Base-by-base conservation (phyloP, 768 basidiomycete species). In the Russula dissimulans region DNA sequence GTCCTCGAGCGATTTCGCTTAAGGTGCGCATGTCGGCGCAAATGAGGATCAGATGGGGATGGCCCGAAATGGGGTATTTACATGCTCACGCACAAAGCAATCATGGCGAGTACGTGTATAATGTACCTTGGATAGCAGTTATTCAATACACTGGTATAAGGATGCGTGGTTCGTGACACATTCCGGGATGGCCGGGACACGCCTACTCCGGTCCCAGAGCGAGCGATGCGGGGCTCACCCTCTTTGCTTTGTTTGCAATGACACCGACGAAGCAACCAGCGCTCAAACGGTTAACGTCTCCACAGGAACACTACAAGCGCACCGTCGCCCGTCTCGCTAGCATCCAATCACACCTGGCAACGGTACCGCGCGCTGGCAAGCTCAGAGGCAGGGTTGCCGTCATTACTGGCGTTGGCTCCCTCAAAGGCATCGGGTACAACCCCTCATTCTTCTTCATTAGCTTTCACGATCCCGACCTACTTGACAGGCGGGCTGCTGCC, bases 371-470 rank as follows among this genome's bases (percentile, higher is more conserved):
- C 44, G 72, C 76, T 32, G 75, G 73, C 18, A 78, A 83, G 66
- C 77, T 95, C 64, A 78, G 78, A 68, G 83, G 79, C 63, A 95
- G 92, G 71, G 89, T 94, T 29, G 90, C 87, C 67, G 78, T 95
- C 57, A 81, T 95, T 66, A 95, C 94, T 0, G 94, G 94, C 17
- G 91, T 87, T 34, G 87, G 89, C 34, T 93, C 91, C 18, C 69
- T 87, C 65, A 85, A 86, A 69, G 94, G 94, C 17, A 97, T 97
- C 61, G 94, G 94, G 87, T 94, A 73, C 65, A 81, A 59, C 3
- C 34, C 34, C 41, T 47, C 47, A 48, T 57, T 57, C 61, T n/a
- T 43, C 5, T 9, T 54, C 42, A 49, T 51, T 38, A 45, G n/a
- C 32, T 18, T 38, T n/a, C 34, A 5, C 43, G 14, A 18, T 38